These are phyloP conservation scores for Capsicum rhomboideum DNA, from an alignment of 257 asterid genomes.

Conservation along the genomic window DNA sequence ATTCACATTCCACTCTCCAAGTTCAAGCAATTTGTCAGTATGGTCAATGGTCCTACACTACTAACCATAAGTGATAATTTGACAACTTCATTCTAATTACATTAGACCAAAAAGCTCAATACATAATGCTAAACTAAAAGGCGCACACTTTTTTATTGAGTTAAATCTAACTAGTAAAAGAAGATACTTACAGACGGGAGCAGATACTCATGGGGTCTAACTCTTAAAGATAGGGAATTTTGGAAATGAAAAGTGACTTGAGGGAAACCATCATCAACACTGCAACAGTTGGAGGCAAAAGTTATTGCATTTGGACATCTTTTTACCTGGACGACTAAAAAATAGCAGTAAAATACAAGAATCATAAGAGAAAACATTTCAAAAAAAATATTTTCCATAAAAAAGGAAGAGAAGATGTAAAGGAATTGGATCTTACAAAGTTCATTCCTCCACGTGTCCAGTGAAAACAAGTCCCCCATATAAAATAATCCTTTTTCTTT, in stretches of 20 bases:
- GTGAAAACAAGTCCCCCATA: not conserved
- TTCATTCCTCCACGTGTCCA: not conserved
- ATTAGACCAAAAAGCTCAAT: not conserved
- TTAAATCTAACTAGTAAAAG: not conserved
- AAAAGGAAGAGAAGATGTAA: not conserved
- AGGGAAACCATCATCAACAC: constrained; percentile 95
- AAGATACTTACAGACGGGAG: constrained; percentile 83
- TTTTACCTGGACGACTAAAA: not conserved
- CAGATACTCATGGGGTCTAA: constrained; percentile 86
- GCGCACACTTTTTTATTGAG: not conserved
- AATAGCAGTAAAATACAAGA: not conserved
- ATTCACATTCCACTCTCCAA: not conserved
- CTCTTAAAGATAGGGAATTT: constrained; percentile 70
- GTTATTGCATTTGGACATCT: not conserved
- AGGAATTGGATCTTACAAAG: not conserved
- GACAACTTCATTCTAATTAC: not conserved
- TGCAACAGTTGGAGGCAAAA: constrained; percentile 28
- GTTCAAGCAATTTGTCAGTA: not conserved
- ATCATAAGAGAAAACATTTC: not conserved
- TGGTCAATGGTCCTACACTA: not conserved
- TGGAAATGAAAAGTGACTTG: constrained; percentile 73
- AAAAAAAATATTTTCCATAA: not conserved
- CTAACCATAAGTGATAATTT: not conserved
- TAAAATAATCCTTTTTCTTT: not conserved
- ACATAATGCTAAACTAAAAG: not conserved